Conservation (phyloP, 441 rosid genomes). For the Euphorbia schlechtendalii region DNA sequence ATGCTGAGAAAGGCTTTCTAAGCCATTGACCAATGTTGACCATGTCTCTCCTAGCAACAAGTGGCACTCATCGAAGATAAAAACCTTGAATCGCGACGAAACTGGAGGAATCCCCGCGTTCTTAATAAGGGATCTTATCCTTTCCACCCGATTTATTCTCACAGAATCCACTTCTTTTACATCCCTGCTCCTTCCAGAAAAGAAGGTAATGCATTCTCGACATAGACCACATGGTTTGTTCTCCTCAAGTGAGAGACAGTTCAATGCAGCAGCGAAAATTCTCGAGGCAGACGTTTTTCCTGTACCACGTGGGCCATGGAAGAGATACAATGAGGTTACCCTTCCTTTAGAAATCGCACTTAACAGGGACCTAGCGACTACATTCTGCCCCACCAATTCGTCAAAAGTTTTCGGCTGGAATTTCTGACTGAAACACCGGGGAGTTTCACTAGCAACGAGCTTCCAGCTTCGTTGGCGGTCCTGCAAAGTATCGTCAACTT, state of each 20-base stretch:
- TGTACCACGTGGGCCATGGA: conserved; percentile 89
- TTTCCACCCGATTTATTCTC: conserved; percentile 49
- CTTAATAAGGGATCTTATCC: conserved; percentile 54
- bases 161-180: conserved; percentile 65
- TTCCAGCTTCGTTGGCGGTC: conserved; percentile 30
- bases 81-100: conserved; percentile 66
- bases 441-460: conserved; percentile 31
- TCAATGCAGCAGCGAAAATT: conserved; percentile 82
- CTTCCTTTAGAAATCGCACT: conserved; percentile 67
- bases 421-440: conserved; percentile 65
- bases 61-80: conserved; percentile 81
- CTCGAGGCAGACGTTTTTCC: conserved; percentile 86
- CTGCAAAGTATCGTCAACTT: conserved; percentile 23
- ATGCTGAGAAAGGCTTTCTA: conserved; percentile 56
- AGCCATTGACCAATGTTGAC: conserved; percentile 52
- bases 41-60: conserved; percentile 63
- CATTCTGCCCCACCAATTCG: conserved; percentile 84
- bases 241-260: conserved; percentile 63
- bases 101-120: conserved; percentile 52
- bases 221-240: conserved; percentile 79
- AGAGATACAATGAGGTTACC: conserved; percentile 62
- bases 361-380: conserved; percentile 60
- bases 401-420: conserved; percentile 63
- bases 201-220: conserved; percentile 56
- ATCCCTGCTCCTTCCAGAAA: conserved; percentile 60